phyloP scores from a whole-genome alignment of 108 stramenopile species.

The Cyclotella choctawhatcheeana region DNA sequence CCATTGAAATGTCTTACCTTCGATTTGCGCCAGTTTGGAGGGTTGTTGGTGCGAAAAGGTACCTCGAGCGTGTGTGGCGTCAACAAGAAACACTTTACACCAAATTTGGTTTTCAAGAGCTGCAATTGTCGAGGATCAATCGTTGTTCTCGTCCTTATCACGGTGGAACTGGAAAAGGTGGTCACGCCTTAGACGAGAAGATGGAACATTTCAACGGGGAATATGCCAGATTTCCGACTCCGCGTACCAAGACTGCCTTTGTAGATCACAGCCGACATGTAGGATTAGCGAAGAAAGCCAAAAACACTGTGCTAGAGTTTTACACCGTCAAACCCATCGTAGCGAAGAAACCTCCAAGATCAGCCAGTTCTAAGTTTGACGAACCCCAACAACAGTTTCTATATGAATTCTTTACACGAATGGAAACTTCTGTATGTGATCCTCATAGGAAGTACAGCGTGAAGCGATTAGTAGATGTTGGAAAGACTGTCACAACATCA shows the following conservation, averaged over 20 bases:
- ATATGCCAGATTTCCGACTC: neutral
- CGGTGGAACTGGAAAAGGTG: neutral
- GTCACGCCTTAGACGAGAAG: conserved; percentile 1
- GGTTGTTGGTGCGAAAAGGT: neutral
- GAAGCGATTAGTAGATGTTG: too few species aligned
- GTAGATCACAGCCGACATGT: conserved; percentile 4
- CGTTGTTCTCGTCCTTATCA: neutral
- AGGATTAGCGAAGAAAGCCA: neutral
- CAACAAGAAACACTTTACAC: neutral
- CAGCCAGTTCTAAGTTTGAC: neutral
- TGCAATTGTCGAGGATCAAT: neutral
- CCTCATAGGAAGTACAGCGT: too few species aligned
- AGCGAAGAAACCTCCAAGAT: neutral
- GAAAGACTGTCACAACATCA: neutral
- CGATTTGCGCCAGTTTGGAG: neutral
- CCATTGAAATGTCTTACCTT: neutral
- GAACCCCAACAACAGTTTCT: neutral
- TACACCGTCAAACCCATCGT: neutral
- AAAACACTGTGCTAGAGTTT: neutral
- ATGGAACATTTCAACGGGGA: neutral
- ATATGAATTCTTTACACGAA: too few species aligned
- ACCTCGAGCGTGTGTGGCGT: neutral
- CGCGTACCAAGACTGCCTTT: neutral
- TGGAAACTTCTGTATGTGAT: too few species aligned
- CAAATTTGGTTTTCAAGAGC: neutral